Conservation (phyloP, 495 filamentous ascomycete genomes). For the Cetradonia linearis region DNA sequence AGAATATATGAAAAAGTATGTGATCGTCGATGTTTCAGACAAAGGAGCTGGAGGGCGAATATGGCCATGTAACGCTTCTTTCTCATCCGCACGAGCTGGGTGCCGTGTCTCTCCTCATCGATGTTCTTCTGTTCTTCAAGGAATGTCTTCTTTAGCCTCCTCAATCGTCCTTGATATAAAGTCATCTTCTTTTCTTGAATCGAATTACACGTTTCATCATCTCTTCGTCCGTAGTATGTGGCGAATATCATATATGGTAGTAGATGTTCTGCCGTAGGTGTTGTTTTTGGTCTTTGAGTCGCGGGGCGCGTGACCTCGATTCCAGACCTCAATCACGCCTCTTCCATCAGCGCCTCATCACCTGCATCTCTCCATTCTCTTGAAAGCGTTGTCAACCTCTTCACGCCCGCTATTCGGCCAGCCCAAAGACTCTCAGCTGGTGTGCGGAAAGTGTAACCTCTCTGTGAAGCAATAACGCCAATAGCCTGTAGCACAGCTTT, state of each 20-base stretch:
- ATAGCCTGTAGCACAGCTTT: conserved; percentile 96
- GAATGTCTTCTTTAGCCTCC: conserved; percentile 3
- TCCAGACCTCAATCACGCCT: conserved; percentile 33
- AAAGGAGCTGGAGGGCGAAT: background rate
- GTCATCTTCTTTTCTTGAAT: background rate
- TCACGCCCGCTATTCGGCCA: conserved; percentile 64
- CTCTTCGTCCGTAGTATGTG: conserved; percentile 4
- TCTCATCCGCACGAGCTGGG: background rate
- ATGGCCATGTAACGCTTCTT: background rate
- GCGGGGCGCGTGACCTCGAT: background rate
- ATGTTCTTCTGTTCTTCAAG: background rate
- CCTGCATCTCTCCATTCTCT: conserved; percentile 81
- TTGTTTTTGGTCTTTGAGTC: background rate
- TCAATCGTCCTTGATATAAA: background rate
- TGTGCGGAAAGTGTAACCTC: conserved; percentile 88
- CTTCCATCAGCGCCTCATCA: conserved; percentile 77
- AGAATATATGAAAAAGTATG: too few species aligned
- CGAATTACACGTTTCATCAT: conserved; percentile 5
- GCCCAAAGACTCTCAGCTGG: conserved; percentile 80
- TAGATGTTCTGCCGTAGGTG: background rate
- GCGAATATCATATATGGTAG: background rate
- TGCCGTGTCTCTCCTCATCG: too few species aligned
- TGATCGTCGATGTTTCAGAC: too few species aligned
- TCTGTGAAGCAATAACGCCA: conserved; percentile 87
- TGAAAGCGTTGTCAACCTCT: conserved; percentile 63